A percentile compares a stretch with the other conserved stretches of the same genome.
Conservation (phyloP, 306 rosid species). For the Rosa persica region DNA sequence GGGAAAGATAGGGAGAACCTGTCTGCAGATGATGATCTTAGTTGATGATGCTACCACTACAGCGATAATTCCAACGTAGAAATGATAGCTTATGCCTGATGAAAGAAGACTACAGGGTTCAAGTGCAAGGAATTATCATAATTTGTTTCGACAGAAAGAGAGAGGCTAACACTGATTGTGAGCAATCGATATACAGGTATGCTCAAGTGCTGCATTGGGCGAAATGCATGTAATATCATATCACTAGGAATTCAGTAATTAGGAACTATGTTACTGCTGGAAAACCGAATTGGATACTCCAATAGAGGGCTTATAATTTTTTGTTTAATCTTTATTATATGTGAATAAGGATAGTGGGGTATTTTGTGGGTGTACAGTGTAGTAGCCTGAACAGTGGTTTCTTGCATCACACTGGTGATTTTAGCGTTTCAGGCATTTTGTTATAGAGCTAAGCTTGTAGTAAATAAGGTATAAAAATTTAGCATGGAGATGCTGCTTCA, state of each 20-base stretch:
- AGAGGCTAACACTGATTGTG: constrained; percentile 33
- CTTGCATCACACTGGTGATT: constrained; percentile 37
- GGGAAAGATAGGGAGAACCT: constrained; percentile 23
- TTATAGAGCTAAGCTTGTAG: constrained; percentile 28
- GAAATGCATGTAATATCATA: constrained; percentile 32
- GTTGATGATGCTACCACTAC: constrained; percentile 25
- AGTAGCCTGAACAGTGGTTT: constrained; percentile 50
- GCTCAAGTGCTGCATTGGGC: constrained; percentile 21
- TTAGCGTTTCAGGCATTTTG: constrained; percentile 24
- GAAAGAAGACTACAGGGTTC: constrained; percentile 15
- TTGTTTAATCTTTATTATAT: constrained; percentile 39
- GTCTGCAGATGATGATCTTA: neutral
- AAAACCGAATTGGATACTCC: constrained; percentile 33
- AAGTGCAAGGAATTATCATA: constrained; percentile 1
- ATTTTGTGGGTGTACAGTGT: constrained; percentile 52
- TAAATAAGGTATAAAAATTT: constrained; percentile 17
- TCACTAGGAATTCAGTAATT: constrained; percentile 35
- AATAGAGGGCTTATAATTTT: constrained; percentile 37
- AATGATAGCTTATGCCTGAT: constrained; percentile 22
- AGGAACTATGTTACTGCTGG: constrained; percentile 34
- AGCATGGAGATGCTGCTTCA: neutral
- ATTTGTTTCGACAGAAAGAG: constrained; percentile 26
- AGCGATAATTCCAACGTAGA: constrained; percentile 22
- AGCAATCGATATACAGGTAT: constrained; percentile 26
- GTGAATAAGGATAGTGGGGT: constrained; percentile 50